Base-by-base conservation (phyloP, 2,329 filamentous ascomycete genomes). In the Fusarium mangiferae region DNA sequence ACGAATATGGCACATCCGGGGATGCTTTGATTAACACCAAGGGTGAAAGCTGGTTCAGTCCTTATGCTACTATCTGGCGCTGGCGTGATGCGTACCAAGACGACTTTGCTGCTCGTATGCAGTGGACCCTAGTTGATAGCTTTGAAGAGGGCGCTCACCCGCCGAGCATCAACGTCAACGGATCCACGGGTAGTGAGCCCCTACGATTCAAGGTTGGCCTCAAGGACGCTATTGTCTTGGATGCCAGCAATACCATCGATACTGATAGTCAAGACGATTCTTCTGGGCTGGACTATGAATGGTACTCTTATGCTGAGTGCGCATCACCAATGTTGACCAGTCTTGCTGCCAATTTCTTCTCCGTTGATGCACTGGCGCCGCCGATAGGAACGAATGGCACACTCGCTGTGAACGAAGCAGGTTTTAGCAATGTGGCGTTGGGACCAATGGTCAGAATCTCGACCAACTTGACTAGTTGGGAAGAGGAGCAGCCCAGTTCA, bases 61-160 rank as follows among this genome's bases (percentile, higher is more conserved):
- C 38, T 2, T 63, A 68, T n/a, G 66, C 56, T 10, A 69, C 66
- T 3, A 68, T 69, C 1, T 68, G 66, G 56, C 22, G 66, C 7
- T 69, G 66, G 66, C 66, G 64, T 5, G 66, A 69, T 22, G 66
- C 66, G 3, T 69, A 63, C 5, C 66, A 69, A 24, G 64, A 69
- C 14, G 64, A 69, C 24, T 69, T 69, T 30, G 66, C 66, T 5
- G 66, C 64, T 6, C 64, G 57, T 14, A 63, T 69, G 35, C 66
- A 68, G 7, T 69, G 66, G 66, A 69, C 57, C 0, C 20, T 69
- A 3, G 38, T 54, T 1, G 42, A 62, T 24, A 11, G 24, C 4
- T 63, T 56, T 9, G 17, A 45, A 2, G 49, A 56, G 11, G 66
- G 17, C 6, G 15, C 64, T 36, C 66, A 69, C 14, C 64, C 64